phyloP scores from a whole-genome alignment of 345 rosid species.

The Raphanus raphanistrum region DNA sequence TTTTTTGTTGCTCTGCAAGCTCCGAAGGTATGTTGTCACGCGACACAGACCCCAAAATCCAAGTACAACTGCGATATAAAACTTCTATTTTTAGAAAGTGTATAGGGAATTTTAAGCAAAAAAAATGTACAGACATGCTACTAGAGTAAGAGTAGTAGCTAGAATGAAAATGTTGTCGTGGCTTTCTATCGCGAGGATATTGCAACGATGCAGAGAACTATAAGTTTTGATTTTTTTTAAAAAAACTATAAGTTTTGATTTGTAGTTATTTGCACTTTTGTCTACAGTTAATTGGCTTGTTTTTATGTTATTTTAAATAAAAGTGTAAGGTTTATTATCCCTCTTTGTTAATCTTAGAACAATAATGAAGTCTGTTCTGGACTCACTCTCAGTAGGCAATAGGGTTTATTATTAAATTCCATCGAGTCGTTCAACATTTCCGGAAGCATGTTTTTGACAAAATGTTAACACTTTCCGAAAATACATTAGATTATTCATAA shows the following conservation, averaged over 20 bases:
- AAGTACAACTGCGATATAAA: conserved; percentile 13
- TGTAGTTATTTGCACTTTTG: not conserved
- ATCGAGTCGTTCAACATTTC: conserved; percentile 25
- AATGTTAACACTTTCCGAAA: not conserved
- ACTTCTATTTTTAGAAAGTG: conserved; percentile 12
- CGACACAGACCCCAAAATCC: conserved; percentile 22
- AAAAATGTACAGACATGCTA: not conserved
- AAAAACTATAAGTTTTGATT: not conserved
- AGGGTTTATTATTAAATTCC: not conserved
- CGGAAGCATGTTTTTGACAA: conserved; percentile 27
- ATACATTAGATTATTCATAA: not conserved
- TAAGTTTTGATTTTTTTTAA: not conserved
- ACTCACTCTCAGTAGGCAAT: not conserved
- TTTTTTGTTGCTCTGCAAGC: not conserved
- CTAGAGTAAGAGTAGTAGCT: not conserved
- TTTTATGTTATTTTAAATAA: not conserved
- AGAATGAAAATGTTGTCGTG: not conserved
- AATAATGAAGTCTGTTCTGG: conserved; percentile 8
- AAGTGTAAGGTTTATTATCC: not conserved
- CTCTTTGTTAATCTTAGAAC: not conserved
- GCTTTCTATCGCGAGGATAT: not conserved
- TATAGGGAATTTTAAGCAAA: not conserved
- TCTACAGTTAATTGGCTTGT: not conserved
- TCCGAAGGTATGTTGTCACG: not conserved
- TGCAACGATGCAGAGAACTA: not conserved